Percentiles rank a stretch among this genome's conserved stretches.
Conservation (phyloP, 331 rosid species). For the Stylosanthes scabra region DNA sequence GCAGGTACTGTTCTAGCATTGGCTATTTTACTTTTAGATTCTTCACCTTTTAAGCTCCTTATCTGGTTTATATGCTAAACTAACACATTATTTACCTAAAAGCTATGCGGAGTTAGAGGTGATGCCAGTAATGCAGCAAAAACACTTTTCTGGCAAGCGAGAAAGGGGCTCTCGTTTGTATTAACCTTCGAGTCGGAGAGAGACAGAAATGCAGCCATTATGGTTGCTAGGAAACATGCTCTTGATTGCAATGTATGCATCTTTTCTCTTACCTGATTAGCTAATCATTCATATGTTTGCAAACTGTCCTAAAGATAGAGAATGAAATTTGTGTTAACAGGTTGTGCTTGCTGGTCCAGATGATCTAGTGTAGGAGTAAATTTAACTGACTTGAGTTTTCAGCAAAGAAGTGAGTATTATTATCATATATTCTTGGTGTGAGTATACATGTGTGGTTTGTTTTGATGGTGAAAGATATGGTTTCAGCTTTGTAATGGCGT, state of each 20-base stretch:
- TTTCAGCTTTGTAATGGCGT: slow-evolving; percentile 53
- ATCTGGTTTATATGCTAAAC: slow-evolving; percentile 34
- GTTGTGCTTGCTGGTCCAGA: slow-evolving; percentile 96
- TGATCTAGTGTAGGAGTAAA: slow-evolving; percentile 76
- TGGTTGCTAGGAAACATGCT: slow-evolving; percentile 87
- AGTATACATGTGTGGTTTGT: slow-evolving; percentile 57
- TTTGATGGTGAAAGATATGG: slow-evolving; percentile 40
- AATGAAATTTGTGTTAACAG: slow-evolving; percentile 46
- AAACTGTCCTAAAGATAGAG: too few relatives aligned
- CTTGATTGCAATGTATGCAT: slow-evolving; percentile 84
- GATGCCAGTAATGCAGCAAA: slow-evolving; percentile 61
- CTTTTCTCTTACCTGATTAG: slow-evolving; percentile 4
- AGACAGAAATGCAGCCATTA: slow-evolving; percentile 86
- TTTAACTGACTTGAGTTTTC: slow-evolving; percentile 53
- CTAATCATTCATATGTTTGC: slow-evolving; percentile 21
- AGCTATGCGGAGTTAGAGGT: slow-evolving; percentile 80
- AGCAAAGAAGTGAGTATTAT: slow-evolving; percentile 53
- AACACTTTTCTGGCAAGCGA: slow-evolving; percentile 90
- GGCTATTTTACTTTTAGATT: background rate
- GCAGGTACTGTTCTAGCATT: slow-evolving; percentile 63
- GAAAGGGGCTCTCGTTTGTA: slow-evolving; percentile 84
- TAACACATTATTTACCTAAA: slow-evolving; percentile 26
- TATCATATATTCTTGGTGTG: slow-evolving; percentile 55
- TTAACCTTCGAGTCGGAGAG: slow-evolving; percentile 84
- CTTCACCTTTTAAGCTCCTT: slow-evolving; percentile 6